Conservation (phyloP, 768 basidiomycete species). For the Collybia sordida region DNA sequence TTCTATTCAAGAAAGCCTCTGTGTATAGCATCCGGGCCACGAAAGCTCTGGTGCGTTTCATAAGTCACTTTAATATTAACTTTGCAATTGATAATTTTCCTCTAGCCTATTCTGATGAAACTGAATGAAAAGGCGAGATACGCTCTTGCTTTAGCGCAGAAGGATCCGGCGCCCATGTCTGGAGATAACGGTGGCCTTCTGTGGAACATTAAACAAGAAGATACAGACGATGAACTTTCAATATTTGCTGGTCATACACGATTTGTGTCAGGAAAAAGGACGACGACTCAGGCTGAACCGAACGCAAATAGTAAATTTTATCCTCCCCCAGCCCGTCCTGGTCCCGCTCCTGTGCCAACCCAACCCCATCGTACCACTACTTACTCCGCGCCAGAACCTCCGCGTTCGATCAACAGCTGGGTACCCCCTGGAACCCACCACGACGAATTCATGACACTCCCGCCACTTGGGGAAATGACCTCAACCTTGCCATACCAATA, state of each 20-base stretch:
- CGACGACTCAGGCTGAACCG: constrained; percentile 16
- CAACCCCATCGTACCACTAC: neutral
- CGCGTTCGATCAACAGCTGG: neutral
- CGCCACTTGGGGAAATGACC: neutral
- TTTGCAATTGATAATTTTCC: neutral
- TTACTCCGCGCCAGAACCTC: too few relatives aligned
- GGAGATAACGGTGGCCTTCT: constrained; percentile 37
- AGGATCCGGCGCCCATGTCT: constrained; percentile 27
- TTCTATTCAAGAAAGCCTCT: constrained; percentile 65
- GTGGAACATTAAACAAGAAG: constrained; percentile 55
- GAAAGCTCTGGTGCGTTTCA: constrained; percentile 56
- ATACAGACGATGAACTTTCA: constrained; percentile 61
- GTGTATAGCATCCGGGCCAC: constrained; percentile 58
- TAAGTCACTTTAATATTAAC: neutral
- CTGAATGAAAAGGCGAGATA: constrained; percentile 67
- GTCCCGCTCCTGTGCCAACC: neutral
- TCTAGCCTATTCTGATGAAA: constrained; percentile 57
- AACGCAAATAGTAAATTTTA: constrained; percentile 6
- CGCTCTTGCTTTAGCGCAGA: constrained; percentile 45
- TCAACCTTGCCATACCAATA: constrained; percentile 13
- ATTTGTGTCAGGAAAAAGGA: constrained; percentile 49
- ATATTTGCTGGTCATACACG: constrained; percentile 70
- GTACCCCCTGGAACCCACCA: neutral
- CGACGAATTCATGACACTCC: constrained; percentile 2
- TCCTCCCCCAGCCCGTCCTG: constrained; percentile 11